Evolutionary conservation across 176 grass and related monocot genomes (phyloP).

Genomic region (Eragrostis nindensis): DNA sequence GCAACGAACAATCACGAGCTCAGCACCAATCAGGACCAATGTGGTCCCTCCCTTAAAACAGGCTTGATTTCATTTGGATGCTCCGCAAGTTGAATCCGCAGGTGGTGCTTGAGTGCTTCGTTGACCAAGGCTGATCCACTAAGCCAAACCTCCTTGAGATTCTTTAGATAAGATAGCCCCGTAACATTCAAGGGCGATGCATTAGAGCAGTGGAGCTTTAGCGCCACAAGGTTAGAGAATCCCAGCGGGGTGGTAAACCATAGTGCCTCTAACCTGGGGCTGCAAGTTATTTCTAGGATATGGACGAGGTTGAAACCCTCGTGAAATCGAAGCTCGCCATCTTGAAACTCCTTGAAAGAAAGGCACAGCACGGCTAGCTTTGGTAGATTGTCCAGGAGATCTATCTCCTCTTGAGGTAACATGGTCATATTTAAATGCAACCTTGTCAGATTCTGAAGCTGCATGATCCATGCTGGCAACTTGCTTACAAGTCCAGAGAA

Average conservation of each 20-base stretch:
- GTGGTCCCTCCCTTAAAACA: too few species aligned
- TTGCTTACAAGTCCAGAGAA: background rate
- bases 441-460: background rate
- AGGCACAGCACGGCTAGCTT: background rate
- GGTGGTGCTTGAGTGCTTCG: background rate
- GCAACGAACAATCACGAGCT: too few species aligned
- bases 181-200: background rate
- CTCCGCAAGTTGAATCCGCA: rapidly evolving
- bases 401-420: background rate
- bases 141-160: background rate
- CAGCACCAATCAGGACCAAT: too few species aligned
- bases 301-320: background rate
- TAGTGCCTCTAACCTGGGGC: background rate
- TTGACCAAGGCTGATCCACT: background rate
- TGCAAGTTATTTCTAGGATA: background rate
- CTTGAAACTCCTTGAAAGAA: background rate
- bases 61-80: too few species aligned
- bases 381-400: background rate
- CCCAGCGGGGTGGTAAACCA: rapidly evolving
- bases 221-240: background rate
- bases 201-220: too few species aligned
- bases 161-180: background rate
- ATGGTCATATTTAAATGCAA: background rate
- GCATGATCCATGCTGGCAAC: background rate
- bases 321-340: background rate